Evolutionary conservation across 768 basidiomycete species (phyloP), one percentile per base, ranked within the genome.

Genomic region (Lactarius hengduanensis): DNA sequence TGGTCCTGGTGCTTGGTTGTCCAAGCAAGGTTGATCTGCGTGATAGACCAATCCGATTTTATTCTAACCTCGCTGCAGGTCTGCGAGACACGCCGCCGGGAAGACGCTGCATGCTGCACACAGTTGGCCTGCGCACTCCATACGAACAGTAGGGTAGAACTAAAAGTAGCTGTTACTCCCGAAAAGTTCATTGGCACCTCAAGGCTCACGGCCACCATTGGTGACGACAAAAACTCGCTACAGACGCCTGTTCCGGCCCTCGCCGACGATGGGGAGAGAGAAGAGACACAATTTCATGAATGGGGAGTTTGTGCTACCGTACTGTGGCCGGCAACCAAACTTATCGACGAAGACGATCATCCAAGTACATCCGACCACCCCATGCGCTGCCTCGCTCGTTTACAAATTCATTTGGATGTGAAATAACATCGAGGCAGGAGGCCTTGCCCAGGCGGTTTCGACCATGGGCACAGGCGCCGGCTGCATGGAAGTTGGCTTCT

Each of bases 191-290:
- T 57, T 22, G 26, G 5, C 16, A 22, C 61, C 61, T 66, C 61
- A 32, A 62, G 61, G 65, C 15, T 53, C 65, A 57, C 47, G 22
- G 22, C 61, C 62, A 43, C 65, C 20, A 8, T n/a, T 53, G 32
- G 38, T 50, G 61, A 62, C 65, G 56, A 56, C 57, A 57, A 58
- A 7, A 15, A 57, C 56, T 57, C 18, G 47, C 45, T 34, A 56
- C 65, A 62, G 45, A 20, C 61, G 53, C 45, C 65, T 62, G 36
- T 62, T 62, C 61, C 43, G 45, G 34, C 26, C 55, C n/a, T 57
- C 34, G 22, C 59, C 59, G 45, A 50, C 18, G 8, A 6, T 32
- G 55, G 22, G 41, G 10, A 32, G 40, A 8, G 38, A 22, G 18
- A 34, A 18, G 57, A 40, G 55, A 16, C 55, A 34, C n/a, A 22